Conservation (phyloP, 1,284 basidiomycete species). For the Coriolopsis trogii region DNA sequence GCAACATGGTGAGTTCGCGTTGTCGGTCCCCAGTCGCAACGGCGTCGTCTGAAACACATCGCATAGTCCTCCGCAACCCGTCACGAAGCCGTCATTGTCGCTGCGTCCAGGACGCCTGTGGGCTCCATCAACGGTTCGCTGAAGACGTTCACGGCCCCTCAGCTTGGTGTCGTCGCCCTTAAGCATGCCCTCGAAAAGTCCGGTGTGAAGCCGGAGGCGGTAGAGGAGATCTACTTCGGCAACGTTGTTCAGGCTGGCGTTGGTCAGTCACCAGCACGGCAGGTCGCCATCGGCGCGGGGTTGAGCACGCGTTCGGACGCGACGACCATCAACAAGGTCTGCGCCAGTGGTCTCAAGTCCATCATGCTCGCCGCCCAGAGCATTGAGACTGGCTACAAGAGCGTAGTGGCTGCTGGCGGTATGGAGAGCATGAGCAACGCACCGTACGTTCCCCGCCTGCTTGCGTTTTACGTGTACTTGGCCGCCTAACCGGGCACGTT, state of each 20-base stretch:
- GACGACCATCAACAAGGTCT: slow-evolving; percentile 99
- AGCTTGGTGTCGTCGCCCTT: slow-evolving; percentile 88
- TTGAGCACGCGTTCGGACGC: slow-evolving; percentile 88
- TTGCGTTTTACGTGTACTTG: background rate
- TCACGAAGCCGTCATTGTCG: slow-evolving; percentile 93
- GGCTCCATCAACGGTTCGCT: slow-evolving; percentile 92
- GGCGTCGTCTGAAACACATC: slow-evolving; percentile 2
- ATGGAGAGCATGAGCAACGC: slow-evolving; percentile 99
- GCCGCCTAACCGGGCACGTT: slow-evolving; percentile 7
- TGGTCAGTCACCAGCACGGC: slow-evolving; percentile 93
- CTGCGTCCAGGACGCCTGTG: slow-evolving; percentile 93
- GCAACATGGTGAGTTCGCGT: slow-evolving; percentile 38
- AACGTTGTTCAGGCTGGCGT: slow-evolving; percentile 97
- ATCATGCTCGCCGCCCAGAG: slow-evolving; percentile 93
- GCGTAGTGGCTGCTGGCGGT: slow-evolving; percentile 90
- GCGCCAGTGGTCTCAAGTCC: slow-evolving; percentile 94
- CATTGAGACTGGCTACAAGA: slow-evolving; percentile 86
- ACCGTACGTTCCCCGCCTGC: slow-evolving; percentile 60
- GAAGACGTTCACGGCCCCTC: slow-evolving; percentile 87
- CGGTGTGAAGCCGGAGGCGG: slow-evolving; percentile 77
- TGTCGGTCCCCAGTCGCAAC: background rate
- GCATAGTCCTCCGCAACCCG: slow-evolving; percentile 29
- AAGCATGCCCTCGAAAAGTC: slow-evolving; percentile 88
- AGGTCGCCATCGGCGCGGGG: slow-evolving; percentile 90
- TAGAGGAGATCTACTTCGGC: slow-evolving; percentile 97